Evolutionary conservation across 1,284 basidiomycete genomes (phyloP).

Genomic region (Pisolithus thermaeus): DNA sequence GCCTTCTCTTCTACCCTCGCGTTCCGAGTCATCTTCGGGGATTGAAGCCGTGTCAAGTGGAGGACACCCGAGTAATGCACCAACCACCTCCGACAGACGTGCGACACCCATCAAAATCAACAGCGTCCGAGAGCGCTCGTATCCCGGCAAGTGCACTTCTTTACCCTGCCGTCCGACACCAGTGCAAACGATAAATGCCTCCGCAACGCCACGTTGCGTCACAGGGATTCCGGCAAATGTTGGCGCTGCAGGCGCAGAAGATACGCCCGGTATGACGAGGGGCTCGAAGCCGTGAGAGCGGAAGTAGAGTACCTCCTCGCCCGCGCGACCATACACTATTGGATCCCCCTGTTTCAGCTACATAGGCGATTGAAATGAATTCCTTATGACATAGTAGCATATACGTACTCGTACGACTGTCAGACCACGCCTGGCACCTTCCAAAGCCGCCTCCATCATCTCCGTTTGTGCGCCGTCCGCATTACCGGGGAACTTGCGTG

Average conservation of each 20-base stretch:
- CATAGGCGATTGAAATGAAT: conserved; percentile 1
- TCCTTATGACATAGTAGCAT: neutral
- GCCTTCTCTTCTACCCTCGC: conserved; percentile 40
- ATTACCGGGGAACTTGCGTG: conserved; percentile 96
- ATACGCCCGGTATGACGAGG: conserved; percentile 85
- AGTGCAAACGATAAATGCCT: conserved; percentile 86
- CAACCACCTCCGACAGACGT: conserved; percentile 67
- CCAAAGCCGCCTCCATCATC: conserved; percentile 87
- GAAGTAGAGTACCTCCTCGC: conserved; percentile 94
- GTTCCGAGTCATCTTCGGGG: neutral
- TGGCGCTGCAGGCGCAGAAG: conserved; percentile 85
- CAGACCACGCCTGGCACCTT: conserved; percentile 74
- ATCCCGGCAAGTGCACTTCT: conserved; percentile 81
- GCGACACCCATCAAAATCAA: conserved; percentile 95
- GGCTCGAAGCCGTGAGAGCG: conserved; percentile 78
- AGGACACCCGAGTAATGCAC: conserved; percentile 41
- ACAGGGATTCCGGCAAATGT: conserved; percentile 88
- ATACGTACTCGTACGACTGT: conserved; percentile 77
- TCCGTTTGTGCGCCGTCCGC: conserved; percentile 92
- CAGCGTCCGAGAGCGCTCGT: conserved; percentile 76
- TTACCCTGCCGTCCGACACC: conserved; percentile 88
- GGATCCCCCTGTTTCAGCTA: conserved; percentile 97
- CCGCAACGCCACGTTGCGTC: conserved; percentile 92
- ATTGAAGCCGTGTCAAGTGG: neutral
- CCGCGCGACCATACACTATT: conserved; percentile 88